These are phyloP conservation scores for Pichia sp. DNA, from an alignment of 1,139 yeast genomes.

Conservation along the genomic window DNA sequence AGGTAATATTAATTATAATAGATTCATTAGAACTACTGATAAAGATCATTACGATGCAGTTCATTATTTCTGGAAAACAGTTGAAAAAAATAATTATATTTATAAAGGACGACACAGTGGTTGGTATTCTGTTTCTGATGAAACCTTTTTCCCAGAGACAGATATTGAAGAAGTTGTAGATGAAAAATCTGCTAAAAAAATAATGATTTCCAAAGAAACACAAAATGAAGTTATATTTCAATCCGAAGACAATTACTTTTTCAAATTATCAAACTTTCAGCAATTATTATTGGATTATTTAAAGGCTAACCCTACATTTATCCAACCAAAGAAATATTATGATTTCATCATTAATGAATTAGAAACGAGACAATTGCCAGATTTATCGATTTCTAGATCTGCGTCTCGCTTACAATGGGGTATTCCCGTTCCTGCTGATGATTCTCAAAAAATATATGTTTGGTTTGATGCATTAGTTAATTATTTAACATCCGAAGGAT, in stretches of 20 bases:
- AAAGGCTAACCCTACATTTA: conserved; percentile 47
- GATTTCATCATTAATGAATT: conserved; percentile 55
- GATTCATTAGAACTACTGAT: conserved; percentile 91
- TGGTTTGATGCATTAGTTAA: conserved; percentile 96
- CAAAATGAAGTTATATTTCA: conserved; percentile 69
- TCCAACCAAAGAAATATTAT: conserved; percentile 58
- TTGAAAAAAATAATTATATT: conserved; percentile 57
- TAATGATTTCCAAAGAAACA: conserved; percentile 60
- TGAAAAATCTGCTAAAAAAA: conserved; percentile 34
- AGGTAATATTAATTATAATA: conserved; percentile 54
- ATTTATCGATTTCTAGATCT: conserved; percentile 83
- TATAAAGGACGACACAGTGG: conserved; percentile 83
- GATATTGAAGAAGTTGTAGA: conserved; percentile 52
- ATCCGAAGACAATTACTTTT: conserved; percentile 81
- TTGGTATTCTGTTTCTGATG: conserved; percentile 94
- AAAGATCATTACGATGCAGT: conserved; percentile 66
- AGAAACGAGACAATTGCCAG: conserved; percentile 41
- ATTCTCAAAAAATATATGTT: conserved; percentile 75
- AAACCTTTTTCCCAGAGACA: conserved; percentile 82
- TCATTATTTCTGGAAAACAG: conserved; percentile 57
- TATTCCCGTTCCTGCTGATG: conserved; percentile 77
- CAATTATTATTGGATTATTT: conserved; percentile 44
- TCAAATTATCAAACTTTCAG: conserved; percentile 59
- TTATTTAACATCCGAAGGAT: conserved; percentile 72
- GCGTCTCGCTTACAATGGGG: conserved; percentile 79